Evolutionary conservation across 2,329 filamentous ascomycete genomes (phyloP), one percentile per base, ranked within the genome.

Genomic region (Sclerotinia nivalis): DNA sequence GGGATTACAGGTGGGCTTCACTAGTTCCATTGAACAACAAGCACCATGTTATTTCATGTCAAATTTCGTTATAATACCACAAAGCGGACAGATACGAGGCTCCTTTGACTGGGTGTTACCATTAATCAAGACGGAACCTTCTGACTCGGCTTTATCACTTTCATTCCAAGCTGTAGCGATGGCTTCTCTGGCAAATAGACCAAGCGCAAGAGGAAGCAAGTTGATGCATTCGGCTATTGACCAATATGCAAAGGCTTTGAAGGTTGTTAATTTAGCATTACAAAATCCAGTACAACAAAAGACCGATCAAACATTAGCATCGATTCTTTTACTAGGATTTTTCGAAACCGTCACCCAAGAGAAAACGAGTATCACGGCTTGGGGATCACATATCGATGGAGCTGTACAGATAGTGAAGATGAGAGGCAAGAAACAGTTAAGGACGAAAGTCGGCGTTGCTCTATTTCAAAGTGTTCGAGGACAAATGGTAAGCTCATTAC

Each of bases 331-430:
- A 70, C 76, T 90, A 37, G 86, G 87, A 0, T 80, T 89, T 31
- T 90, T 87, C 71, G 88, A 90, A 74, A 78, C 75, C 1, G 73
- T 89, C 58, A 84, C 84, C 0, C 84, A 85, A 18, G 85, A 83
- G 70, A 83, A 85, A 66, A 79, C 86, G 64, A 85, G 83, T 47
- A 84, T 85, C 76, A 80, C 84, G 69, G 86, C 87, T 1, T 90
- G 88, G 88, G 86, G 86, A 5, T 87, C 87, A 13, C 88, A 90
- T 74, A 84, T 87, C n/a, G 85, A 89, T 71, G 88, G 87, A 4
- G 88, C 88, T n/a, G 84, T 89, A 45, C 84, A 87, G 73, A 80
- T 89, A 1, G 85, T 88, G 67, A 87, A 85, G 76, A 82, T 84
- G 13, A 83, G 88, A 59, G 86, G 87, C 6, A 84, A 82, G 73